A percentile compares a stretch with the other conserved stretches of the same genome.
Conservation (phyloP, 176 grass and related monocot species). For the Urochloa ruziziensis region DNA sequence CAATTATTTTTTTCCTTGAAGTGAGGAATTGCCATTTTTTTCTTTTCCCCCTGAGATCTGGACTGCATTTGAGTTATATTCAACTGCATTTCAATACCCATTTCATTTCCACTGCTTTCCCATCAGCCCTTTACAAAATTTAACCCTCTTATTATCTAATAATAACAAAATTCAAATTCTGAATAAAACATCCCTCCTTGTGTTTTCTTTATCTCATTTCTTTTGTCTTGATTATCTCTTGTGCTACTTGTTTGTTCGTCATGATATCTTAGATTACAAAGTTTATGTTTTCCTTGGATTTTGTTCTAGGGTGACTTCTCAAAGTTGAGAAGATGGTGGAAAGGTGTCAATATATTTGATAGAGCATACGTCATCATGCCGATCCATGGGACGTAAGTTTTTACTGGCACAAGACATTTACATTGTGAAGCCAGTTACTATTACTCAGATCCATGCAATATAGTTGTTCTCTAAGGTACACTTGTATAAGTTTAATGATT, state of each 20-base stretch:
- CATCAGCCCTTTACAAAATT: neutral
- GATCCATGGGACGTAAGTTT: constrained; percentile 80
- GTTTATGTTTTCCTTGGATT: neutral
- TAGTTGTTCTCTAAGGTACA: neutral
- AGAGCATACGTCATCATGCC: constrained; percentile 85
- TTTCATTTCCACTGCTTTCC: neutral
- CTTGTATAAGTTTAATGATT: neutral
- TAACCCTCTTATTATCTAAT: neutral
- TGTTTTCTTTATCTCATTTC: neutral
- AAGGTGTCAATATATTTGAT: constrained; percentile 90
- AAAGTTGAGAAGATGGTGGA: constrained; percentile 97
- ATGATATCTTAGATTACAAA: constrained; percentile 20
- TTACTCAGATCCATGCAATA: constrained; percentile 8
- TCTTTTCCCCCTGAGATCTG: neutral
- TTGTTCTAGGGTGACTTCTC: constrained; percentile 45
- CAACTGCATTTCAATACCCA: neutral
- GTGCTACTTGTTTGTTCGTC: neutral
- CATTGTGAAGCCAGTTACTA: neutral
- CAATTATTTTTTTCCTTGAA: neutral
- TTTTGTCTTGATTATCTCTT: neutral
- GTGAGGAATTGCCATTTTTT: neutral
- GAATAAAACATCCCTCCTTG: neutral
- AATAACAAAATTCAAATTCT: neutral
- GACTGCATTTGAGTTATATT: neutral
- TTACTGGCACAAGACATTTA: constrained; percentile 8